A percentile compares a stretch with the other conserved stretches of the same genome.
Evolutionary conservation across 352 stramenopile genomes (phyloP).

Genomic region (Globisporangium viniferum): DNA sequence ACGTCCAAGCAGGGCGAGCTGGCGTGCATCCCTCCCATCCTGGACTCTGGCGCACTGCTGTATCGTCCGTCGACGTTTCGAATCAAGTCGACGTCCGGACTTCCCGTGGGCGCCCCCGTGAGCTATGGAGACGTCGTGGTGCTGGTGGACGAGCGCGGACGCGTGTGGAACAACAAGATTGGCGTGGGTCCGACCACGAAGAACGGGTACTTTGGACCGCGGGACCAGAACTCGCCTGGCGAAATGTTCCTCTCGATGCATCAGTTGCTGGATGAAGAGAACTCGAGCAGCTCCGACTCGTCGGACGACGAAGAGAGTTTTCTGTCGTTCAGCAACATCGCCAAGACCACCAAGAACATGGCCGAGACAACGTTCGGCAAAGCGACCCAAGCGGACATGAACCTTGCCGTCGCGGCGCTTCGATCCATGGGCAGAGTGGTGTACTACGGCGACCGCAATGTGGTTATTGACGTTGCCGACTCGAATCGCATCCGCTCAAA

Average conservation of each 20-base stretch:
- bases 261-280: conserved; percentile 41
- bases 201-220: conserved; percentile 76
- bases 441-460: conserved; percentile 74
- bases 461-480: conserved; percentile 79
- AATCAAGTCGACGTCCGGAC: conserved; percentile 63
- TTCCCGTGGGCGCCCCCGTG: conserved; percentile 55
- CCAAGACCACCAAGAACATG: conserved; percentile 57
- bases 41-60: conserved; percentile 26
- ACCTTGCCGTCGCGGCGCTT: conserved; percentile 47
- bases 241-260: conserved; percentile 85
- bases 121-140: conserved; percentile 83
- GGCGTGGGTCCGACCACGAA: conserved; percentile 67
- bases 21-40: conserved; percentile 60
- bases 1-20: conserved; percentile 62
- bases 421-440: conserved; percentile 64
- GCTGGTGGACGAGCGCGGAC: conserved; percentile 58
- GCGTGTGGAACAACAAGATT: conserved; percentile 88
- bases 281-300: conserved; percentile 46
- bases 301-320: conserved; percentile 65
- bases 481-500: conserved; percentile 80
- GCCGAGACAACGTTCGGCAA: conserved; percentile 69
- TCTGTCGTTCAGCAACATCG: conserved; percentile 61
- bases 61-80: conserved; percentile 61
- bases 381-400: conserved; percentile 47
- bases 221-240: conserved; percentile 60